Evolutionary conservation across 306 rosid genomes (phyloP).

Genomic region (Acmispon strigosus): DNA sequence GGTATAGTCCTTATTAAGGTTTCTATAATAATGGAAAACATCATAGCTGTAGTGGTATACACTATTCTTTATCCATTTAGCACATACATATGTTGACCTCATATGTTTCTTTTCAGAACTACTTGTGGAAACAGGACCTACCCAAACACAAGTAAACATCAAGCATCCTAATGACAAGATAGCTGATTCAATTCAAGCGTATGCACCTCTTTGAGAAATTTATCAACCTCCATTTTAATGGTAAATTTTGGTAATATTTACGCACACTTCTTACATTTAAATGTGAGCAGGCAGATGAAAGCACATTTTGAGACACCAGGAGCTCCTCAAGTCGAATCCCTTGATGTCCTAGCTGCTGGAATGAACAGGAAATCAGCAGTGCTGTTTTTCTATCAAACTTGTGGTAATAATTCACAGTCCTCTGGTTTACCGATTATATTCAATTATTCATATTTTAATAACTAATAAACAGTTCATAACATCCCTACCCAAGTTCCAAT

Average conservation of each 20-base stretch:
- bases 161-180: slow-evolving; percentile 44
- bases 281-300: slow-evolving; percentile 63
- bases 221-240: background rate
- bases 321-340: slow-evolving; percentile 60
- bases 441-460: background rate
- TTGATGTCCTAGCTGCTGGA: slow-evolving; percentile 53
- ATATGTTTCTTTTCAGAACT: slow-evolving; percentile 47
- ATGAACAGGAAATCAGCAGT: slow-evolving; percentile 69
- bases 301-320: slow-evolving; percentile 65
- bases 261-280: background rate
- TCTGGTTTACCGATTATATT: background rate
- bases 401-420: slow-evolving; percentile 40
- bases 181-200: slow-evolving; percentile 64
- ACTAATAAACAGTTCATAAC: background rate
- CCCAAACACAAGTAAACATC: slow-evolving; percentile 58
- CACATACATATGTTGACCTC: background rate
- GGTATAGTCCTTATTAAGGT: slow-evolving; percentile 34
- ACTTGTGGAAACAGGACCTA: slow-evolving; percentile 69
- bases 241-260: background rate
- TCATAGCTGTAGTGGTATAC: background rate
- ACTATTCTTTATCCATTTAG: slow-evolving; percentile 2
- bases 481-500: background rate
- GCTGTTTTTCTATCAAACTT: slow-evolving; percentile 64
- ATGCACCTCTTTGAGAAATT: slow-evolving; percentile 9
- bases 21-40: background rate